Evolutionary conservation across 2,329 filamentous ascomycete species (phyloP).

Genomic region (Ceratocystis cubensis): DNA sequence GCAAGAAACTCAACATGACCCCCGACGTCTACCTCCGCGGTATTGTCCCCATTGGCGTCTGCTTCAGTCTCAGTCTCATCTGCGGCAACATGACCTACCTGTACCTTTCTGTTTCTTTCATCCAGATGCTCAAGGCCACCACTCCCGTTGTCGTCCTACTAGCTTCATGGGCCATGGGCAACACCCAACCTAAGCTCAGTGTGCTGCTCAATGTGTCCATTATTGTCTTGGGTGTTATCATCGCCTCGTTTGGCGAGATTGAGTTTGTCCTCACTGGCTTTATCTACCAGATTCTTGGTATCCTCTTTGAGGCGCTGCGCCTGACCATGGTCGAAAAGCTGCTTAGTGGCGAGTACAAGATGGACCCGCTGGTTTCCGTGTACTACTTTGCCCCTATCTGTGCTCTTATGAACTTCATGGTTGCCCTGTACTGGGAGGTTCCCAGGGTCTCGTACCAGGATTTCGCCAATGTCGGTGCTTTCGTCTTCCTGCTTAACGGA

Average conservation of each 20-base stretch:
- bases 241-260: constrained; percentile 92
- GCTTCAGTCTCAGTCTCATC: constrained; percentile 93
- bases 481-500: constrained; percentile 63
- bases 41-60: constrained; percentile 86
- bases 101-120: constrained; percentile 90
- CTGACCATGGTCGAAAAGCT: constrained; percentile 76
- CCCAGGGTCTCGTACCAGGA: constrained; percentile 56
- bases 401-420: constrained; percentile 64
- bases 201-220: constrained; percentile 85
- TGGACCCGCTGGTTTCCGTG: constrained; percentile 77
- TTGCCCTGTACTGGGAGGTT: constrained; percentile 62
- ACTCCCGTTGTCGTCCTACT: constrained; percentile 88
- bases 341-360: constrained; percentile 77
- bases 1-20: constrained; percentile 96
- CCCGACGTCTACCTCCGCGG: constrained; percentile 83
- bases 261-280: constrained; percentile 75
- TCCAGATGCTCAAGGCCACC: constrained; percentile 99
- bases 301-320: constrained; percentile 70
- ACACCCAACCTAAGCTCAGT: constrained; percentile 71
- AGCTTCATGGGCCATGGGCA: constrained; percentile 75
- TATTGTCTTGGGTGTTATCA: constrained; percentile 88
- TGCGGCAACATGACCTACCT: constrained; percentile 93
- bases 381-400: constrained; percentile 85
- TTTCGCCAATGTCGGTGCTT: constrained; percentile 59
- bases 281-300: constrained; percentile 64